These are phyloP conservation scores for Amylocarpus encephaloides DNA, from an alignment of 2,329 filamentous ascomycete species.

Conservation along the genomic window DNA sequence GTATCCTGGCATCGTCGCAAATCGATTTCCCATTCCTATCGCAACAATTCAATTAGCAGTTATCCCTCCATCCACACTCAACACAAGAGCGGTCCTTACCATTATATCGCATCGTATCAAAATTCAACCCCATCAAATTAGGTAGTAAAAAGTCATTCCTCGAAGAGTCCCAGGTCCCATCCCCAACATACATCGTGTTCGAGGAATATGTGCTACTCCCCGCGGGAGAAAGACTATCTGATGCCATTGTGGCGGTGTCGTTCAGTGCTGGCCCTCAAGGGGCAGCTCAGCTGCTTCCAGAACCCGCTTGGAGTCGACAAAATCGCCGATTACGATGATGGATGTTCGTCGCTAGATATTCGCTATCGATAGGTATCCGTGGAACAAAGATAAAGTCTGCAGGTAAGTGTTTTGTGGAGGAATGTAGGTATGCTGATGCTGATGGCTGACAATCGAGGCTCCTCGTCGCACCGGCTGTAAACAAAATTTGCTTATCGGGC, in stretches of 20 bases:
- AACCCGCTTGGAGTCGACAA: neutral
- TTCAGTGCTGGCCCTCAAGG: constrained; percentile 13
- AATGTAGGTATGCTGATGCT: neutral
- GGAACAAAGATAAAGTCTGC: constrained; percentile 4
- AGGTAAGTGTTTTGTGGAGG: neutral
- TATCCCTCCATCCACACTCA: neutral
- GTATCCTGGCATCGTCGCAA: constrained; percentile 62
- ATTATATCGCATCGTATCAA: constrained; percentile 80
- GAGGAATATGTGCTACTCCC: constrained; percentile 69
- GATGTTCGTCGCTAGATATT: neutral
- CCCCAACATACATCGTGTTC: constrained; percentile 68
- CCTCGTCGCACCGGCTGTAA: neutral
- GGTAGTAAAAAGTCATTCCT: constrained; percentile 74
- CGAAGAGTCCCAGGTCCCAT: constrained; percentile 76
- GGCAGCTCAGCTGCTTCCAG: constrained; percentile 10
- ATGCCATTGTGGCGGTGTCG: constrained; percentile 25
- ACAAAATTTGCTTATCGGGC: no score
- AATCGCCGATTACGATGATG: neutral
- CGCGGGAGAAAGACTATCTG: constrained; percentile 41
- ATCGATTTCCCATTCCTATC: constrained; percentile 74
- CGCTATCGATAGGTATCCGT: constrained; percentile 12
- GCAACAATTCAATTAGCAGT: constrained; percentile 9
- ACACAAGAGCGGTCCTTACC: constrained; percentile 42
- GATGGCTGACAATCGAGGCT: neutral
- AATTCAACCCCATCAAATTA: constrained; percentile 69